These are phyloP conservation scores for Rostrohypoxylon terebratum DNA, from an alignment of 495 filamentous ascomycete species.

Conservation along the genomic window DNA sequence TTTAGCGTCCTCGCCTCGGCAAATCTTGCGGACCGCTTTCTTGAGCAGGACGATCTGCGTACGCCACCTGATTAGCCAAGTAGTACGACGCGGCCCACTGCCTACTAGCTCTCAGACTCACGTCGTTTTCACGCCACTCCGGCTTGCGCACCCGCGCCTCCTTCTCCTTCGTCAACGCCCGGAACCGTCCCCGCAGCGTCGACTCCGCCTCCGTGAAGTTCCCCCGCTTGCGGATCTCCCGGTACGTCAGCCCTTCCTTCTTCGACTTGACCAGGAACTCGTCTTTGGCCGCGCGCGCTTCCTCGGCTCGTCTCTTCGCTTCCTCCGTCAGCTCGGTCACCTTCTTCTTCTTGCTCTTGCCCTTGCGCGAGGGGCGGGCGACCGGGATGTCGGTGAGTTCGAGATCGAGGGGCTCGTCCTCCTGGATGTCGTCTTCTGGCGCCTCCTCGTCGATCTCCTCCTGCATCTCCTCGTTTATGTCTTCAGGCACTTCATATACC, in stretches of 20 bases:
- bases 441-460: too few species aligned
- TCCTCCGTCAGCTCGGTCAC: not conserved
- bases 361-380: not conserved
- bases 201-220: conserved; percentile 84
- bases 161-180: conserved; percentile 82
- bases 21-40: conserved; percentile 59
- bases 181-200: conserved; percentile 82
- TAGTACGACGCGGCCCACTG: not conserved
- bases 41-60: conserved; percentile 64
- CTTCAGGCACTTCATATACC: too few species aligned
- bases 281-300: conserved; percentile 61
- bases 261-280: conserved; percentile 73
- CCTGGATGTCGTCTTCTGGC: too few species aligned
- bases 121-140: conserved; percentile 79
- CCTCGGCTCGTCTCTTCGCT: not conserved
- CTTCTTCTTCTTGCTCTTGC: not conserved
- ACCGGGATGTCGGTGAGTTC: too few species aligned
- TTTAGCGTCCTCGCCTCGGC: conserved; percentile 55
- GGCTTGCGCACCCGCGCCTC: conserved; percentile 81
- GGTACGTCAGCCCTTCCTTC: conserved; percentile 78
- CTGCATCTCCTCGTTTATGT: too few species aligned
- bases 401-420: too few species aligned
- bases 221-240: conserved; percentile 75
- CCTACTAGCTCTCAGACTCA: conserved; percentile 60
- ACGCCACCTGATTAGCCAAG: conserved; percentile 29